Evolutionary conservation across 169 alveolate species (phyloP).

Genomic region (Plasmodium gaboni): DNA sequence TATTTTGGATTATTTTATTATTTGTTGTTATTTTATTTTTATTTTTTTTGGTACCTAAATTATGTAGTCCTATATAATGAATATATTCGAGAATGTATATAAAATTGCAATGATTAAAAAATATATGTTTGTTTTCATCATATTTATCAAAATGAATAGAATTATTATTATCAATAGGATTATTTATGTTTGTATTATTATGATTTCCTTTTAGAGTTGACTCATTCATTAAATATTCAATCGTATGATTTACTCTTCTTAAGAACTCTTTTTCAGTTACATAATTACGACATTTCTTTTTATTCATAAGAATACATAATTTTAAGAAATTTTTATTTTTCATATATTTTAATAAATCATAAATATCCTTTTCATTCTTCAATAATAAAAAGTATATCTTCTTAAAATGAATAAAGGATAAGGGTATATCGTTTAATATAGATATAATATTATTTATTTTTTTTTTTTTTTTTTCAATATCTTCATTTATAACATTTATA

Average conservation of each 20-base stretch:
- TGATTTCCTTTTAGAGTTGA: too few species aligned
- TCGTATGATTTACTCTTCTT: neutral
- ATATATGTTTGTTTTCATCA: neutral
- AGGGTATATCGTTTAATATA: neutral
- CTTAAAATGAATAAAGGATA: conserved; percentile 25
- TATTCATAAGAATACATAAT: conserved; percentile 35
- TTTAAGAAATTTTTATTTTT: conserved; percentile 22
- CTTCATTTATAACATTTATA: too few species aligned
- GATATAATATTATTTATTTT: neutral
- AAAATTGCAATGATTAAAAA: neutral
- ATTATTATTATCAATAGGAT: too few species aligned
- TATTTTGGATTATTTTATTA: neutral
- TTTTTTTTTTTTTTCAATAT: too few species aligned
- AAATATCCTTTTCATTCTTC: conserved; percentile 10
- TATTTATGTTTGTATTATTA: too few species aligned
- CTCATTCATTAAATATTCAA: too few species aligned
- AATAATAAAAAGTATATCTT: conserved; percentile 6
- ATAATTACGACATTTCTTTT: conserved; percentile 27
- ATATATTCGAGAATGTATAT: conserved; percentile 34
- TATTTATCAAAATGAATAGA: too few species aligned
- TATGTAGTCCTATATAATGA: conserved; percentile 48
- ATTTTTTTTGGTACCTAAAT: neutral
- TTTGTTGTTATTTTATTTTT: neutral
- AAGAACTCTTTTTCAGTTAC: conserved; percentile 39
- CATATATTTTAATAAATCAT: conserved; percentile 1